A percentile compares a stretch with the other conserved stretches of the same genome.
phyloP scores from a whole-genome alignment of 352 stramenopile genomes.

The Globisporangium apiculatum region DNA sequence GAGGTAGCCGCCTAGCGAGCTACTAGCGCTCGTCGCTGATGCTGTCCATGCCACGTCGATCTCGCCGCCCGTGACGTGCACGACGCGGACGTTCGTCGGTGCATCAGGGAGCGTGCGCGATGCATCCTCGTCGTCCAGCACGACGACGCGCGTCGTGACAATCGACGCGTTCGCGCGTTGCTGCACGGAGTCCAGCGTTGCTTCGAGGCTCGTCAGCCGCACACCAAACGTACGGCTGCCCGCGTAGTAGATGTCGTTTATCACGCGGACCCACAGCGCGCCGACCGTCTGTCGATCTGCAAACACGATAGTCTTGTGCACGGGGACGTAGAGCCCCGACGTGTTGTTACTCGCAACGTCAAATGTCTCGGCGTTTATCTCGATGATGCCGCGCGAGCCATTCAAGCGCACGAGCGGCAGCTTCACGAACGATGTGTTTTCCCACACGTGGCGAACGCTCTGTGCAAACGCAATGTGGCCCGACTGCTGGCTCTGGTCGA shows the following conservation, averaged over 20 bases:
- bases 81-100: constrained; percentile 8
- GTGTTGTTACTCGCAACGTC: constrained; percentile 19
- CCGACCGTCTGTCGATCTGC: constrained; percentile 25
- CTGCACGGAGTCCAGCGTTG: neutral
- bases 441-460: constrained; percentile 16
- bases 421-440: constrained; percentile 29
- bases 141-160: constrained; percentile 21
- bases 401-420: constrained; percentile 46
- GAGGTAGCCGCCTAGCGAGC: constrained; percentile 19
- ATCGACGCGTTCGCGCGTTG: constrained; percentile 8
- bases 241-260: constrained; percentile 38
- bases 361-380: constrained; percentile 40
- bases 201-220: constrained; percentile 13
- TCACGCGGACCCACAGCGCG: constrained; percentile 31
- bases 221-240: constrained; percentile 31
- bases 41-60: constrained; percentile 29
- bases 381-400: constrained; percentile 29
- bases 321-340: constrained; percentile 28
- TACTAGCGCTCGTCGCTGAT: neutral
- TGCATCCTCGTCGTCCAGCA: constrained; percentile 44
- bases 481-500: constrained; percentile 15
- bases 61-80: constrained; percentile 35
- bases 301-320: constrained; percentile 20
- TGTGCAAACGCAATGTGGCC: constrained; percentile 32
- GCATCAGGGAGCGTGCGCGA: constrained; percentile 17